Percentiles rank a stretch among this genome's conserved stretches.
phyloP scores from a whole-genome alignment of 2,329 filamentous ascomycete species.

The Geosmithia flava region DNA sequence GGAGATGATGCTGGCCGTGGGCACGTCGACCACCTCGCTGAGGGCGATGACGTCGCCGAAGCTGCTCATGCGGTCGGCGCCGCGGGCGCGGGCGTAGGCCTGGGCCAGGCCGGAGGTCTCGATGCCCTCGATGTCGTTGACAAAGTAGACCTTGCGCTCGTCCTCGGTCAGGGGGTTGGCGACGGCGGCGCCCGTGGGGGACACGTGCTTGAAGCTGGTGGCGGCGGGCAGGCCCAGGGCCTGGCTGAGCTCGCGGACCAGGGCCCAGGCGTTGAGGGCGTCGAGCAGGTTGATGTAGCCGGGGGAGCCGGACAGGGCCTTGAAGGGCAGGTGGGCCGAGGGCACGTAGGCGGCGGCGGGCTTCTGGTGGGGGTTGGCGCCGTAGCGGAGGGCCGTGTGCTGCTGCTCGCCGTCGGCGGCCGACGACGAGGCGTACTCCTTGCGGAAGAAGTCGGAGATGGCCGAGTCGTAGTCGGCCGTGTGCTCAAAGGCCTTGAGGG shows the following conservation, averaged over 20 bases:
- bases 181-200: conserved; percentile 89
- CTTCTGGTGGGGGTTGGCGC: conserved; percentile 97
- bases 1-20: conserved; percentile 94
- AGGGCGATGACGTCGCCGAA: conserved; percentile 95
- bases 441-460: conserved; percentile 94
- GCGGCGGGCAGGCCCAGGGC: conserved; percentile 82
- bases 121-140: conserved; percentile 85
- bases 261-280: conserved; percentile 88
- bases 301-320: conserved; percentile 76
- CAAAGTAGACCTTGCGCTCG: conserved; percentile 97
- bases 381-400: conserved; percentile 80
- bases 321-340: conserved; percentile 74
- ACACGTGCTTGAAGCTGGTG: conserved; percentile 98
- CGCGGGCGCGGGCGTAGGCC: conserved; percentile 89
- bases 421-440: conserved; percentile 65
- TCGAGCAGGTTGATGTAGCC: conserved; percentile 98
- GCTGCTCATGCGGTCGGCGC: conserved; percentile 96
- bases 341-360: conserved; percentile 75
- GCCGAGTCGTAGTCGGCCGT: conserved; percentile 93
- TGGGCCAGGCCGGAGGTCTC: conserved; percentile 79
- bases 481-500: conserved; percentile 96
- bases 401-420: conserved; percentile 52
- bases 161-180: conserved; percentile 74
- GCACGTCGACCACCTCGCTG: conserved; percentile 78
- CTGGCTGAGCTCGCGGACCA: conserved; percentile 91